Conservation (phyloP, 345 rosid species). For the Salix udensis region DNA sequence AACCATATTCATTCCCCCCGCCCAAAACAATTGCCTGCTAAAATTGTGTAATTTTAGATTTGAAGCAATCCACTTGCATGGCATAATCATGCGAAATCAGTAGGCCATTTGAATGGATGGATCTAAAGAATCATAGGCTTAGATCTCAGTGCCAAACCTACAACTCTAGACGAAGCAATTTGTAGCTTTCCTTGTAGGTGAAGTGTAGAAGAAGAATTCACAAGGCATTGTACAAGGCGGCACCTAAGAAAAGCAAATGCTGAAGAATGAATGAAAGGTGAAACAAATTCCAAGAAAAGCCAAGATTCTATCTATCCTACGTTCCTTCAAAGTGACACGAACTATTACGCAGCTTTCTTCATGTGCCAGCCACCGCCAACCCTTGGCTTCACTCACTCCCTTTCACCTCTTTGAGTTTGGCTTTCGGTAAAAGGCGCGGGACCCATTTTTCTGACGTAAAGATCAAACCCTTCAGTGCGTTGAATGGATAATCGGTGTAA, state of each 20-base stretch:
- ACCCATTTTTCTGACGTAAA: not conserved
- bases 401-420: not conserved
- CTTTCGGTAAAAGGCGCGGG: not conserved
- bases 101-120: not conserved
- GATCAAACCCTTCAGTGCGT: not conserved
- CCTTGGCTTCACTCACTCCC: not conserved
- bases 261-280: not conserved
- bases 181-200: not conserved
- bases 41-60: no score
- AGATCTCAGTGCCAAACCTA: not conserved
- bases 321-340: constrained; percentile 11
- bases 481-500: not conserved
- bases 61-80: not conserved
- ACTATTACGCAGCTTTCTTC: constrained; percentile 3
- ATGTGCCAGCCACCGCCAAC: not conserved
- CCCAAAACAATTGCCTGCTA: no score
- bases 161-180: not conserved
- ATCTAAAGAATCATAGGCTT: not conserved
- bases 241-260: no score
- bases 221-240: not conserved
- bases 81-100: not conserved
- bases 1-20: no score
- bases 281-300: constrained; percentile 7
- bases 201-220: not conserved
- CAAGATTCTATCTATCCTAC: not conserved